phyloP scores from a whole-genome alignment of 2,329 filamentous ascomycete species.

The Aquanectria penicillioides region DNA sequence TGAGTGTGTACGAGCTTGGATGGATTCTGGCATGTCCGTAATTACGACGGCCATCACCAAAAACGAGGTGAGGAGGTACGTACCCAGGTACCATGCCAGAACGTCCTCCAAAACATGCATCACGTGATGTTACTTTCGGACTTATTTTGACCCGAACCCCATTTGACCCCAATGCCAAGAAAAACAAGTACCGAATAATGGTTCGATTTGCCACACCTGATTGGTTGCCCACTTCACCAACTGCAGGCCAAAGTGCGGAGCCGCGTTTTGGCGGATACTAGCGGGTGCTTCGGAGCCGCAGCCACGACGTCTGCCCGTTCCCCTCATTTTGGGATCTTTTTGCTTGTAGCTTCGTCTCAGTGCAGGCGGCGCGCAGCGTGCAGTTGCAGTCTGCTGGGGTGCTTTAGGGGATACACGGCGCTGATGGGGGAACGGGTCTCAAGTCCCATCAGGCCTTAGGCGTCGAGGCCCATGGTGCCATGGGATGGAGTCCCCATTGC shows the following conservation, averaged over 20 bases:
- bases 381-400: no score
- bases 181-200: slow-evolving; percentile 9
- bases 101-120: neutral
- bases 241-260: slow-evolving; percentile 35
- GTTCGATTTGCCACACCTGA: neutral
- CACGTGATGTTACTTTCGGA: slow-evolving; percentile 9
- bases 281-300: slow-evolving; percentile 37
- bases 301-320: slow-evolving; percentile 28
- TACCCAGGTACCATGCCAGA: slow-evolving; percentile 1
- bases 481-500: no score
- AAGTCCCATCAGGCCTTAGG: no score
- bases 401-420: no score
- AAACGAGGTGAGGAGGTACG: no score
- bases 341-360: neutral
- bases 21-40: no score
- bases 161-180: neutral
- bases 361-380: no score
- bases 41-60: no score
- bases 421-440: no score
- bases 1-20: no score
- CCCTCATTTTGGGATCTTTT: neutral
- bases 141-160: slow-evolving; percentile 8
- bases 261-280: slow-evolving; percentile 39
- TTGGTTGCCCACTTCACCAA: neutral
- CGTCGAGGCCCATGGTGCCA: no score